phyloP scores from a whole-genome alignment of 2,329 filamentous ascomycete genomes.

The Colletotrichum cordylinicola region DNA sequence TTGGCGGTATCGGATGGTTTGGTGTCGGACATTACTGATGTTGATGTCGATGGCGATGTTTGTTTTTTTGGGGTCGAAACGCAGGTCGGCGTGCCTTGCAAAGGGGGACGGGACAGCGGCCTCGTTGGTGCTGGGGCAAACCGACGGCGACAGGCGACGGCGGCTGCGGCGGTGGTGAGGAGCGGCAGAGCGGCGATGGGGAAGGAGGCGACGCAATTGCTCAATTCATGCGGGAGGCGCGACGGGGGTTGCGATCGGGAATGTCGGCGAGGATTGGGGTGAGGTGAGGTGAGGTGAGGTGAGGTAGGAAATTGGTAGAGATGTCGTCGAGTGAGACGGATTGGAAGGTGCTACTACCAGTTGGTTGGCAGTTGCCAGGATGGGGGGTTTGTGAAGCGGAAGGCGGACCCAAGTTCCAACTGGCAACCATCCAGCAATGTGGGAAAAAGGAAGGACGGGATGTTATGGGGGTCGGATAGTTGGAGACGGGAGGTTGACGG shows the following conservation, averaged over 20 bases:
- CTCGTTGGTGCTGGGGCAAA: constrained; percentile 23
- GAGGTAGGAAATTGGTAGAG: neutral
- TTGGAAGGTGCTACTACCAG: constrained; percentile 17
- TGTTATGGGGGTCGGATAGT: neutral
- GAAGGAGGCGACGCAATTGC: neutral
- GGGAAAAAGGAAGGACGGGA: constrained; percentile 10
- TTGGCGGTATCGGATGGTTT: constrained; percentile 33
- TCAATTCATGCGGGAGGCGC: constrained; percentile 13
- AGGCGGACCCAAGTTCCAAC: neutral
- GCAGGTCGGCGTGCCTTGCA: constrained; percentile 18
- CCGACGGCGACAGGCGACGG: neutral
- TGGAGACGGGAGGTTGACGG: constrained; percentile 15
- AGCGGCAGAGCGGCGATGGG: neutral
- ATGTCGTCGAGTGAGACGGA: constrained; percentile 15
- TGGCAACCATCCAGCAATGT: neutral
- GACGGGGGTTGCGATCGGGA: neutral
- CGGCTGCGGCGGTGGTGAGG: neutral
- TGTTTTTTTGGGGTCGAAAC: neutral
- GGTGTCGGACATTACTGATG: constrained; percentile 24
- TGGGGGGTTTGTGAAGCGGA: neutral
- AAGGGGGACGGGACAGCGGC: constrained; percentile 25
- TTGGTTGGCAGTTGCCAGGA: constrained; percentile 21
- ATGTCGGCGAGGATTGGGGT: neutral
- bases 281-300: neutral
- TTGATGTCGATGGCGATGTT: constrained; percentile 24